Base-by-base conservation (phyloP, 1,139 yeast genomes). In the Blastobotrys raffinosifermentans region DNA sequence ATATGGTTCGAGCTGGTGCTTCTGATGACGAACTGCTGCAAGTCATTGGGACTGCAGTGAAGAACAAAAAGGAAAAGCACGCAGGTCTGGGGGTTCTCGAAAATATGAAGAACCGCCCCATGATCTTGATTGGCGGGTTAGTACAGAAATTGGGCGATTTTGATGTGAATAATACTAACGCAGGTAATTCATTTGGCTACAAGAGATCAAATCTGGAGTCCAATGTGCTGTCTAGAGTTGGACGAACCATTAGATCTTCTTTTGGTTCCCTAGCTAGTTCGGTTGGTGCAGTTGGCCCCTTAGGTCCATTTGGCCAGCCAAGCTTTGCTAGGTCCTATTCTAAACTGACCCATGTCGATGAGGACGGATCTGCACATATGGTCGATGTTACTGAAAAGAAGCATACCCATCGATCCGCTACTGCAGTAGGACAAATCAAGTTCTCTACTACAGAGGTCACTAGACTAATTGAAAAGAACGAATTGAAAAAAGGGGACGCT, bases 71-170 rank as follows among this genome's bases (percentile, higher is more conserved):
- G 51, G 70, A 59, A 37, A 66, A 67, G 44, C 76, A 72, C 52
- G 76, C 75, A 1, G 76, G 71, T 2, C 47, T 71, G 33, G 72
- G 64, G 16, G 67, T 62, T 32, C 55, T 72, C 31, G 69, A 67
- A 34, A 60, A 61, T 26, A 51, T 64, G 58, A 66, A 70, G 34
- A 72, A 72, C 48, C 51, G 77, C 37, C 75, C 77, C 10, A 72
- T 72, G 77, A 70, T 72, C 31, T 49, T 72, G 46, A 72, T 72
- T 40, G 77, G 77, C 45, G 76, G 75, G 57, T 68, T 29, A 38
- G 13, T 9, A 22, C 11, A 19, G 17, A 19, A 20, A 18, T 14
- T 10, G 18, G 8, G 21, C 21, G 17, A 23, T 11, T 33, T 4
- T 27, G n/a, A 15, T 31, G 9, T 23, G 16, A 7, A 20, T 16